These are phyloP conservation scores for Punica granatum DNA, from an alignment of 345 rosid genomes.

Conservation along the genomic window DNA sequence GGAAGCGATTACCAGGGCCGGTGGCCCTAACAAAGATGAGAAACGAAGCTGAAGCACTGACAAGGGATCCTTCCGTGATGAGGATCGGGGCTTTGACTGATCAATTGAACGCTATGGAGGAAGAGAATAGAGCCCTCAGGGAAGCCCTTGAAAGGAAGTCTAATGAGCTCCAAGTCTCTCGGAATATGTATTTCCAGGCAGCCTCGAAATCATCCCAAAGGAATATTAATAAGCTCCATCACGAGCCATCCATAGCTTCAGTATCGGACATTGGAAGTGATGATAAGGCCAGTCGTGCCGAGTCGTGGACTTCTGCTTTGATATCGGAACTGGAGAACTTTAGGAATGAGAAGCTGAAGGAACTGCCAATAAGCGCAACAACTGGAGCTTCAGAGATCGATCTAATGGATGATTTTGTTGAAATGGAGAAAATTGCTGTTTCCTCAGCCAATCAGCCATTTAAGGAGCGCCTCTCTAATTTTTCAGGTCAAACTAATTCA, in stretches of 20 bases:
- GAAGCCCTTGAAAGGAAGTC: conserved; percentile 58
- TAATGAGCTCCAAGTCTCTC: conserved; percentile 67
- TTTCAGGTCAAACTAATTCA: neutral
- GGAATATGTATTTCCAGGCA: conserved; percentile 52
- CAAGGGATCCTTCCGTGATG: conserved; percentile 38
- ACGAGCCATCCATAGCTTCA: conserved; percentile 45
- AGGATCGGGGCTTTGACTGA: conserved; percentile 46
- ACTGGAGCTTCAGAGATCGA: conserved; percentile 66
- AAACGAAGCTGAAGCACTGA: conserved; percentile 71
- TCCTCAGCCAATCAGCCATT: conserved; percentile 42
- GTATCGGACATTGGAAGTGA: conserved; percentile 64
- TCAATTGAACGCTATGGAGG: conserved; percentile 56
- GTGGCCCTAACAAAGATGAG: conserved; percentile 75
- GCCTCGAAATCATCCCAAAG: conserved; percentile 49
- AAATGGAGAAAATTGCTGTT: conserved; percentile 82
- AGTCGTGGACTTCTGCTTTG: conserved; percentile 71
- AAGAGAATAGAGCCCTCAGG: conserved; percentile 72
- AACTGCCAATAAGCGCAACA: conserved; percentile 29
- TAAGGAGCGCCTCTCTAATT: conserved; percentile 1
- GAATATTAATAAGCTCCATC: conserved; percentile 25
- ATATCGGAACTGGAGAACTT: conserved; percentile 67
- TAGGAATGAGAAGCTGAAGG: conserved; percentile 45
- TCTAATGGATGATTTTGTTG: conserved; percentile 92
- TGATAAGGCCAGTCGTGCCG: conserved; percentile 61
- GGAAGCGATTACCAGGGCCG: conserved; percentile 82